A percentile compares a stretch with the other conserved stretches of the same genome.
Evolutionary conservation across 768 basidiomycete genomes (phyloP).

Genomic region (Hypholoma fasciculare): DNA sequence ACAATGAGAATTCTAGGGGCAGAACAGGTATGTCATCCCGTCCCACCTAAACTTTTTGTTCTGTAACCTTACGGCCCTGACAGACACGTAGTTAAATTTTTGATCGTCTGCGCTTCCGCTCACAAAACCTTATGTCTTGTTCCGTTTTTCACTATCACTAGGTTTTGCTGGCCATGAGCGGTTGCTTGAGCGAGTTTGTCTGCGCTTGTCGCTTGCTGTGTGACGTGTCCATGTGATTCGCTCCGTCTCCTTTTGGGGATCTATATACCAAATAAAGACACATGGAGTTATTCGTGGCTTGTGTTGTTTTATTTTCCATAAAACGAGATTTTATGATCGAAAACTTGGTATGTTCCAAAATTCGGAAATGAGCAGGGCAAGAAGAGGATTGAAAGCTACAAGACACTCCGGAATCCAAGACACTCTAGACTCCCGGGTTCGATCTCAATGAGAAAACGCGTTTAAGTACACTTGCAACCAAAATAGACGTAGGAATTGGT

Average conservation of each 20-base stretch:
- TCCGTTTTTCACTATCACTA: neutral
- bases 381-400: too few species aligned
- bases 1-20: conserved; percentile 65
- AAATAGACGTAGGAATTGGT: neutral
- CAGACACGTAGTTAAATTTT: conserved; percentile 46
- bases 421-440: too few species aligned
- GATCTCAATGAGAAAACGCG: neutral
- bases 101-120: conserved; percentile 16
- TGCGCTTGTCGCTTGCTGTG: neutral
- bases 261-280: conserved; percentile 30
- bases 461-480: neutral
- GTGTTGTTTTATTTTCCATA: neutral
- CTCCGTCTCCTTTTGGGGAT: conserved; percentile 31
- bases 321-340: neutral
- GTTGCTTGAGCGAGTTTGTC: too few species aligned
- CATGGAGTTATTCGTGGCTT: neutral
- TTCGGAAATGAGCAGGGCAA: neutral
- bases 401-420: too few species aligned
- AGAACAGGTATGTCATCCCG: conserved; percentile 48
- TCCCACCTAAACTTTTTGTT: conserved; percentile 8
- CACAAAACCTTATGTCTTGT: conserved; percentile 2
- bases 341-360: neutral
- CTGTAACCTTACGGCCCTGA: conserved; percentile 13
- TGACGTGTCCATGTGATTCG: conserved; percentile 5
- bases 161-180: neutral